These are phyloP conservation scores for Saccharomyces hybrid DNA, from an alignment of 1,139 yeast species.

Conservation along the genomic window DNA sequence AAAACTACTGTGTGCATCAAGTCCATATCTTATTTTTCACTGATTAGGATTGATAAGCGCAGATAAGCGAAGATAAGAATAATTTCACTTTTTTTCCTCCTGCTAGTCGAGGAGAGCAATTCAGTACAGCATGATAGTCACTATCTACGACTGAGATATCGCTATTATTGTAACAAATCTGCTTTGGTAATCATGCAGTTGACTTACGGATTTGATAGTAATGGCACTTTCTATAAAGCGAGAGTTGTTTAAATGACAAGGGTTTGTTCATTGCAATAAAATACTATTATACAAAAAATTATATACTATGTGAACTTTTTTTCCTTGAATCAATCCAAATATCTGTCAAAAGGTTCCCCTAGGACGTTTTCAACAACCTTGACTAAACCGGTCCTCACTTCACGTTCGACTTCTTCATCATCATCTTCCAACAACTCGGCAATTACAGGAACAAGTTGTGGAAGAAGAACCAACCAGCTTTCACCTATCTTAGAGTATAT, in stretches of 20 bases:
- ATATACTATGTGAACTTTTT: background rate
- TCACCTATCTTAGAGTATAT: conserved; percentile 91
- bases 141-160: background rate
- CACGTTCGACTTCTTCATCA: conserved; percentile 85
- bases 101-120: conserved; percentile 6
- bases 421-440: conserved; percentile 95
- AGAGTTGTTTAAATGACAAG: background rate
- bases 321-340: conserved; percentile 45
- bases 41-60: conserved; percentile 1
- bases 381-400: conserved; percentile 86
- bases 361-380: conserved; percentile 85
- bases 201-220: too few species aligned
- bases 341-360: conserved; percentile 92
- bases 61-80: background rate
- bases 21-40: background rate
- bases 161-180: too few species aligned
- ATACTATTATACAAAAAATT: background rate
- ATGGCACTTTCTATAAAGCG: too few species aligned
- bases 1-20: background rate
- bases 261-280: background rate
- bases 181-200: too few species aligned
- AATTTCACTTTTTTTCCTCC: background rate
- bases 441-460: conserved; percentile 90
- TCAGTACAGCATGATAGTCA: background rate
- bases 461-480: conserved; percentile 84